phyloP scores from a whole-genome alignment of 441 rosid species.

The Raphanus hybrid region DNA sequence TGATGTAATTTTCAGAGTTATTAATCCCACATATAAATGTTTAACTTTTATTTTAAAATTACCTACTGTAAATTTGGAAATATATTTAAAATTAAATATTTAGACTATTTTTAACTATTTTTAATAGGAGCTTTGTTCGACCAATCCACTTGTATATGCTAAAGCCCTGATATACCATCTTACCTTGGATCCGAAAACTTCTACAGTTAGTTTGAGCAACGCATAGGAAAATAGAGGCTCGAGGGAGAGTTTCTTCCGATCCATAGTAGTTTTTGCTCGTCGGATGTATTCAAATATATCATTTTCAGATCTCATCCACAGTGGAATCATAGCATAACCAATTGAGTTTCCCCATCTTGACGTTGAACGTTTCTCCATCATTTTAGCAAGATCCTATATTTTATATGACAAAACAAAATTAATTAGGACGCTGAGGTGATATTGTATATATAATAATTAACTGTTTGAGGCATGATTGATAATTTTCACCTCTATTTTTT shows the following conservation, averaged over 20 bases:
- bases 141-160: too few relatives aligned
- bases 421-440: neutral
- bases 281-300: slow-evolving; percentile 62
- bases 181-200: slow-evolving; percentile 57
- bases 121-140: too few relatives aligned
- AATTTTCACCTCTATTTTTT: slow-evolving; percentile 64
- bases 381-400: slow-evolving; percentile 57
- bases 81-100: too few relatives aligned
- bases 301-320: slow-evolving; percentile 46
- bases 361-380: slow-evolving; percentile 58
- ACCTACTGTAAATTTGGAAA: too few relatives aligned
- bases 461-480: neutral
- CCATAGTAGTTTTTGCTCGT: slow-evolving; percentile 55
- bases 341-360: slow-evolving; percentile 73
- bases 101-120: too few relatives aligned
- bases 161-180: neutral
- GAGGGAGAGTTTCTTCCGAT: slow-evolving; percentile 66
- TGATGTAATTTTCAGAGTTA: too few relatives aligned
- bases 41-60: too few relatives aligned
- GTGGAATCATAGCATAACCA: slow-evolving; percentile 62
- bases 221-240: slow-evolving; percentile 52
- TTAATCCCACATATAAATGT: too few relatives aligned
- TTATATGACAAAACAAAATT: neutral
- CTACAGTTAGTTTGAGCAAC: slow-evolving; percentile 39
- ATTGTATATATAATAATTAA: neutral